Evolutionary conservation across 2,329 filamentous ascomycete genomes (phyloP).

Genomic region (Fusarium sp.): DNA sequence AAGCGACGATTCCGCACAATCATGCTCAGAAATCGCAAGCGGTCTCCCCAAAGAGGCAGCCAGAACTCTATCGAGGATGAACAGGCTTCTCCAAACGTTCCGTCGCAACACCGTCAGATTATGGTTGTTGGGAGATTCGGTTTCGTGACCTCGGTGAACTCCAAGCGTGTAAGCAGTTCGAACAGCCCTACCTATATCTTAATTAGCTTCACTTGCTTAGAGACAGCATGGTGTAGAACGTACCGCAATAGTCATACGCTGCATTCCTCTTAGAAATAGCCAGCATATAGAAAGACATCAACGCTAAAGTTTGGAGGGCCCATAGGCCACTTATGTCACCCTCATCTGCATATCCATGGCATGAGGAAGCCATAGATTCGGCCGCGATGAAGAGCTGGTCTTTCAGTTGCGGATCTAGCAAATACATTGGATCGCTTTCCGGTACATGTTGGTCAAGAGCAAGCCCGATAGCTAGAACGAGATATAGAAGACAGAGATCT

Average conservation of each 20-base stretch:
- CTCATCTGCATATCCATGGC: constrained; percentile 57
- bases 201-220: constrained; percentile 7
- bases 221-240: constrained; percentile 23
- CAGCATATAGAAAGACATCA: constrained; percentile 74
- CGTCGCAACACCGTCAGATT: constrained; percentile 60
- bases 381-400: constrained; percentile 72
- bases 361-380: constrained; percentile 59
- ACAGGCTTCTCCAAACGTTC: constrained; percentile 73
- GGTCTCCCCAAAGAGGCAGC: constrained; percentile 72
- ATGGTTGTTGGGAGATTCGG: constrained; percentile 54
- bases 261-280: constrained; percentile 70
- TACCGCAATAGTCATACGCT: constrained; percentile 70
- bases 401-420: constrained; percentile 62
- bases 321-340: constrained; percentile 72
- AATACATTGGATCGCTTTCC: constrained; percentile 63
- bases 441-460: constrained; percentile 65
- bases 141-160: constrained; percentile 67
- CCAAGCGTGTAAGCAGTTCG: constrained; percentile 71
- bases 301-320: constrained; percentile 70
- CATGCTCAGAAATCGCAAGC: constrained; percentile 69
- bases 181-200: constrained; percentile 67
- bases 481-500: constrained; percentile 68
- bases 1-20: constrained; percentile 65
- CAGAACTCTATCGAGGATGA: constrained; percentile 72
- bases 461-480: constrained; percentile 72